Percentiles rank a stretch among this genome's conserved stretches.
phyloP scores from a whole-genome alignment of 371 early-diverging fungal genomes.

The Rhizopus stolonifer region DNA sequence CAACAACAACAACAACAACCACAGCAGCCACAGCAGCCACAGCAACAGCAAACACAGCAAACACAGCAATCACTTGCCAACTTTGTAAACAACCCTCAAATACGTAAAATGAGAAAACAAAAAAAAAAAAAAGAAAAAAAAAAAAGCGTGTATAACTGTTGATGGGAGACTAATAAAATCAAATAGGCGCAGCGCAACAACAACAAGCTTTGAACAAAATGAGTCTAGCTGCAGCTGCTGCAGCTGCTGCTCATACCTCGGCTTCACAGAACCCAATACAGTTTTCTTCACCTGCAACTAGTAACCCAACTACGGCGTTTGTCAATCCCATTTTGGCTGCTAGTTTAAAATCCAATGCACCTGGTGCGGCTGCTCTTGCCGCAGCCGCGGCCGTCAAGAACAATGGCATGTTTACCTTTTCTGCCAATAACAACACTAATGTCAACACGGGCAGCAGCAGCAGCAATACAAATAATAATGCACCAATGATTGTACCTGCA shows the following conservation, averaged over 20 bases:
- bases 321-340: constrained; percentile 1
- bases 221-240: constrained; percentile 14
- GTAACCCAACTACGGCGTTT: constrained; percentile 1
- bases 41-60: constrained; percentile 5
- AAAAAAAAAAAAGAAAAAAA: no score
- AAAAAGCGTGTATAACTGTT: no score
- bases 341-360: background rate
- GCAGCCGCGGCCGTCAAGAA: constrained; percentile 19
- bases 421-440: constrained; percentile 9
- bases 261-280: constrained; percentile 7
- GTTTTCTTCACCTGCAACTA: background rate
- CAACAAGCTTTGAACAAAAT: constrained; percentile 22
- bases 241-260: constrained; percentile 19
- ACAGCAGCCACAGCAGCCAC: constrained; percentile 15
- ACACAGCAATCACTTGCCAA: constrained; percentile 3
- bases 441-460: constrained; percentile 12
- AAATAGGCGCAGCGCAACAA: constrained; percentile 15
- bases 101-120: no score
- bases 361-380: constrained; percentile 14
- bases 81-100: constrained; percentile 23
- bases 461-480: background rate
- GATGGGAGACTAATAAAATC: no score
- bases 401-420: constrained; percentile 23
- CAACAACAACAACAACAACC: constrained; percentile 24
- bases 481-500: constrained; percentile 7